Conservation (phyloP, 2,329 filamentous ascomycete species). For the Salinomyces thailandicus region DNA sequence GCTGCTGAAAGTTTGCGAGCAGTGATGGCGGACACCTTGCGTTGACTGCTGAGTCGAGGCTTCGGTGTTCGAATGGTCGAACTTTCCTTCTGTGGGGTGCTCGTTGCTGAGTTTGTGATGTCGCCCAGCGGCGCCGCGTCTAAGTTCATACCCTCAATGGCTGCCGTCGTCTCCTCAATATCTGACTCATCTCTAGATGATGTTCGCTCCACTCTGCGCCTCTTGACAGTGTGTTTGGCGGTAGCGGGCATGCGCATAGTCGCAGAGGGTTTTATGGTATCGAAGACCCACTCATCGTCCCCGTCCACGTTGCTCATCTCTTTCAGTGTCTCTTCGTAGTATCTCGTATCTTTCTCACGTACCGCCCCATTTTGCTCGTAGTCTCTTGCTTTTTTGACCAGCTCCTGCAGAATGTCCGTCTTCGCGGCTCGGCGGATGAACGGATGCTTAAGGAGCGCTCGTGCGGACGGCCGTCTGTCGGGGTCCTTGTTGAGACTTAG, state of each 20-base stretch:
- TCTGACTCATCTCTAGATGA: conserved; percentile 29
- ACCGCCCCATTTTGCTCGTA: conserved; percentile 51
- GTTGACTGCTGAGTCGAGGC: conserved; percentile 21
- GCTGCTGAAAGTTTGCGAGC: conserved; percentile 24
- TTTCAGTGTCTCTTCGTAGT: conserved; percentile 82
- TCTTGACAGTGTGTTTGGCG: conserved; percentile 41
- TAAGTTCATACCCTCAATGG: conserved; percentile 33
- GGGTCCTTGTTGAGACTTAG: conserved; percentile 89
- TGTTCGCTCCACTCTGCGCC: conserved; percentile 38
- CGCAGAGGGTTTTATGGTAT: conserved; percentile 63
- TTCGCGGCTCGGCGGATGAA: conserved; percentile 84
- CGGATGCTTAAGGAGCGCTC: conserved; percentile 74
- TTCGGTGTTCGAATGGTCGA: conserved; percentile 31
- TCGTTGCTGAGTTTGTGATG: conserved; percentile 14
- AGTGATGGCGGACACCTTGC: conserved; percentile 30
- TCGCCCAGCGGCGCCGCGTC: conserved; percentile 33
- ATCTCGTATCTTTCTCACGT: conserved; percentile 50
- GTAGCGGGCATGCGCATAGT: conserved; percentile 44
- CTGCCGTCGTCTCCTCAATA: conserved; percentile 27
- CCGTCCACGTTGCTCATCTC: conserved; percentile 30
- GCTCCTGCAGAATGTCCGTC: conserved; percentile 74
- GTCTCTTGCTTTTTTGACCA: conserved; percentile 72
- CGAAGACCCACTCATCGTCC: conserved; percentile 91
- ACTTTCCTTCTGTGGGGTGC: conserved; percentile 16
- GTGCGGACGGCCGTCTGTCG: conserved; percentile 71